phyloP scores from a whole-genome alignment of 2,329 filamentous ascomycete genomes.

The Thyridium curvatum region DNA sequence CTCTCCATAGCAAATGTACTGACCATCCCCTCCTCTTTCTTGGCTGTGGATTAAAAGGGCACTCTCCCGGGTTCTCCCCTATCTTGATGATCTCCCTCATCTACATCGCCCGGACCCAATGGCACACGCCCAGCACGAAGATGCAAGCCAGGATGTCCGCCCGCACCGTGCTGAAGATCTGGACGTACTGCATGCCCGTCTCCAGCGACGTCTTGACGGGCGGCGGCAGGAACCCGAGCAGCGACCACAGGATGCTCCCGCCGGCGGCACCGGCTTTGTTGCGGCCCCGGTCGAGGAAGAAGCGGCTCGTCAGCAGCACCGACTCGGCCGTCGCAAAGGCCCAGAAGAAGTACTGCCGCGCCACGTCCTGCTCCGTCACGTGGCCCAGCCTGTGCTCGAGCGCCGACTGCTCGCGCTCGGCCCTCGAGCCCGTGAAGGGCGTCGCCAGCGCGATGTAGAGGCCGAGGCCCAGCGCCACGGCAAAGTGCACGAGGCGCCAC shows the following conservation, averaged over 20 bases:
- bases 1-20: too few relatives aligned
- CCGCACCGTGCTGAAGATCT: constrained; percentile 66
- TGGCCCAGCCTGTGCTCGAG: constrained; percentile 23
- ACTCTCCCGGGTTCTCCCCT: too few relatives aligned
- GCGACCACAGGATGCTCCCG: constrained; percentile 55
- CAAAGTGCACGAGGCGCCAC: constrained; percentile 68
- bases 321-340: constrained; percentile 76
- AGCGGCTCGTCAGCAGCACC: constrained; percentile 63
- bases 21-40: too few relatives aligned
- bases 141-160: constrained; percentile 69
- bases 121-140: constrained; percentile 62
- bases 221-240: constrained; percentile 60
- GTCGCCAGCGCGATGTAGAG: constrained; percentile 64
- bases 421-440: constrained; percentile 60
- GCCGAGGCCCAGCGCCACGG: constrained; percentile 64
- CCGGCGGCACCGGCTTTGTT: constrained; percentile 33
- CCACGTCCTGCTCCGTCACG: constrained; percentile 6
- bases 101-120: constrained; percentile 31
- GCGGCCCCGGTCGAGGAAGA: constrained; percentile 59
- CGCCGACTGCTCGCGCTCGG: constrained; percentile 44
- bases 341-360: constrained; percentile 54
- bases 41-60: too few relatives aligned
- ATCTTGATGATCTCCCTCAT: not conserved
- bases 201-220: constrained; percentile 56
- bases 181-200: constrained; percentile 57